These are phyloP conservation scores for Fraxinus platypoda DNA, from an alignment of 305 asterid species.

Conservation along the genomic window DNA sequence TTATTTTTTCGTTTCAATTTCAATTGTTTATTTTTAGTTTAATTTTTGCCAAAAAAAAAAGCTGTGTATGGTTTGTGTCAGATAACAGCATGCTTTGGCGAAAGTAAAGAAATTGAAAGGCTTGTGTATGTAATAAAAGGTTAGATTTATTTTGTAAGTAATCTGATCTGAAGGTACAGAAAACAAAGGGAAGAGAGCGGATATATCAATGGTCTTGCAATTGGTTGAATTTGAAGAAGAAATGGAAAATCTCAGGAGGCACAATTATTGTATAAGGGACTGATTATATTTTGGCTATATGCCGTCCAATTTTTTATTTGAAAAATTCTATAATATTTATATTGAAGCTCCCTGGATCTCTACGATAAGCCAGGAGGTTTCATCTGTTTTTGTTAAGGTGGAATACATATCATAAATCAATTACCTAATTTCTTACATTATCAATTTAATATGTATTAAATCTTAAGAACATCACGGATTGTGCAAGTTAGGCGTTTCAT, in stretches of 20 bases:
- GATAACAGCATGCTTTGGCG: background rate
- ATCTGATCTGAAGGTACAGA: background rate
- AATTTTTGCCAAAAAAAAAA: background rate
- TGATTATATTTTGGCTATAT: background rate
- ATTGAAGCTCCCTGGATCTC: background rate
- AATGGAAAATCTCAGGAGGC: background rate
- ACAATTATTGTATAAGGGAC: background rate
- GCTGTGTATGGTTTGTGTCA: background rate
- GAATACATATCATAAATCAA: background rate
- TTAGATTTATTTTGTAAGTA: background rate
- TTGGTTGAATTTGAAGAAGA: background rate
- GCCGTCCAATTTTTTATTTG: background rate
- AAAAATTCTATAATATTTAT: background rate
- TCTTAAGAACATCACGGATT: background rate
- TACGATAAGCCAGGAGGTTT: background rate
- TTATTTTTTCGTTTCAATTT: background rate
- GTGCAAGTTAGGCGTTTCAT: background rate
- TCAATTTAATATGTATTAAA: background rate
- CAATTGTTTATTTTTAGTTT: background rate
- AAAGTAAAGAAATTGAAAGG: background rate
- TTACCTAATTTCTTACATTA: background rate
- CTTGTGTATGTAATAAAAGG: background rate
- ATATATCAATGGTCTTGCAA: background rate
- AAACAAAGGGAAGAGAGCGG: background rate
- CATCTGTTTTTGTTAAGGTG: background rate